Conservation (phyloP, 305 asterid genomes). For the Fraxinus baroniana region DNA sequence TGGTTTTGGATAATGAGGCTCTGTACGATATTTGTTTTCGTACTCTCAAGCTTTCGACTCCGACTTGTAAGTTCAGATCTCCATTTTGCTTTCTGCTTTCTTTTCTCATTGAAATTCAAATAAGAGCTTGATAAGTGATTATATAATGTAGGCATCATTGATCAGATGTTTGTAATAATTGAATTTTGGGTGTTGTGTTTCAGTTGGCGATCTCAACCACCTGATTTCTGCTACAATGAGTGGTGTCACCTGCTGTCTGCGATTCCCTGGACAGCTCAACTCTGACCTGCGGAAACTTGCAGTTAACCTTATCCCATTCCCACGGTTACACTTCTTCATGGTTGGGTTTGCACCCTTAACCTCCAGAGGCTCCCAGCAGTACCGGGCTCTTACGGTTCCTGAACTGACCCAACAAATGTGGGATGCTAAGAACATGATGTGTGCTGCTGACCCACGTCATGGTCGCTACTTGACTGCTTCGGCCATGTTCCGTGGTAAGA, state of each 20-base stretch:
- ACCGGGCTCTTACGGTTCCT: constrained; percentile 49
- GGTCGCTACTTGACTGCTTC: constrained; percentile 57
- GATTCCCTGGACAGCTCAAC: constrained; percentile 56
- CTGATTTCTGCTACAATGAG: constrained; percentile 60
- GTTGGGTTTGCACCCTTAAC: constrained; percentile 56
- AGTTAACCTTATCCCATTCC: constrained; percentile 57
- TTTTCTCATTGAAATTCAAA: not conserved
- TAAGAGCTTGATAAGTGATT: not conserved
- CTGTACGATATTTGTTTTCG: constrained; percentile 61
- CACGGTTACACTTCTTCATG: constrained; percentile 59
- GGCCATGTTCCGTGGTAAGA: constrained; percentile 56
- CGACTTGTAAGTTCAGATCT: constrained; percentile 44
- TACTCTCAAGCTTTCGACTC: constrained; percentile 56
- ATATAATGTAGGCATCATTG: not conserved
- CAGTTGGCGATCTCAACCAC: constrained; percentile 66
- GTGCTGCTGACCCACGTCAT: constrained; percentile 57
- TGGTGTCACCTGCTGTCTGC: constrained; percentile 59
- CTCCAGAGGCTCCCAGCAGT: constrained; percentile 56
- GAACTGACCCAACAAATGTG: constrained; percentile 57
- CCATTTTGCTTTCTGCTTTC: not conserved
- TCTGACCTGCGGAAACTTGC: constrained; percentile 54
- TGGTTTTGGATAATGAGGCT: constrained; percentile 64
- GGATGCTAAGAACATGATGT: constrained; percentile 60
- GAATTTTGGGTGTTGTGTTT: not conserved
- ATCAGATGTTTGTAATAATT: not conserved